Conservation (phyloP, 2,329 filamentous ascomycete species). For the Xylogone sp. region DNA sequence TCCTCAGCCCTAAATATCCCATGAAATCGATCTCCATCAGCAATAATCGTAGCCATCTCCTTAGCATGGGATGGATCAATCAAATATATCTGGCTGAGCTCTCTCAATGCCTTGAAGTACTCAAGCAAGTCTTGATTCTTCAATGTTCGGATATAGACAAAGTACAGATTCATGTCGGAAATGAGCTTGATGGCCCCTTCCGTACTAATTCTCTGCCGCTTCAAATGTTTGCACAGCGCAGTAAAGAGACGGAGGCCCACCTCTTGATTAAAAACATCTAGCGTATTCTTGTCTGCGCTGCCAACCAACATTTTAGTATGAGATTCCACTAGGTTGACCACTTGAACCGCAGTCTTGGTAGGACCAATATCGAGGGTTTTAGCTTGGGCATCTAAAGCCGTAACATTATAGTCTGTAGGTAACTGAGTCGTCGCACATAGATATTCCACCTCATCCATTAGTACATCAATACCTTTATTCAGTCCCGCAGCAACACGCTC, state of each 20-base stretch:
- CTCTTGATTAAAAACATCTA: constrained; percentile 98
- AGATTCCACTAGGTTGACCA: constrained; percentile 80
- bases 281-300: constrained; percentile 95
- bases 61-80: constrained; percentile 85
- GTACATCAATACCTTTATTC: constrained; percentile 95
- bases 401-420: constrained; percentile 79
- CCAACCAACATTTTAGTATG: constrained; percentile 93
- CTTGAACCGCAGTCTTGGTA: constrained; percentile 71
- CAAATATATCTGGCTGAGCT: constrained; percentile 92
- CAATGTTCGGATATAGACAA: constrained; percentile 76
- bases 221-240: constrained; percentile 93
- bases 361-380: constrained; percentile 60
- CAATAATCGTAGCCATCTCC: constrained; percentile 92
- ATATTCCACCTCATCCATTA: constrained; percentile 98
- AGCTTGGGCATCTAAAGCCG: constrained; percentile 32
- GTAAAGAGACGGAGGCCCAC: constrained; percentile 90
- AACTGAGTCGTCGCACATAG: constrained; percentile 83
- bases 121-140: constrained; percentile 78
- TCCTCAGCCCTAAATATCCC: constrained; percentile 94
- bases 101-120: constrained; percentile 88
- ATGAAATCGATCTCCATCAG: constrained; percentile 82
- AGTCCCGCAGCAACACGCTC: constrained; percentile 92
- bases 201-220: constrained; percentile 87
- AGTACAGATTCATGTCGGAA: constrained; percentile 94
- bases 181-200: constrained; percentile 90